These are phyloP conservation scores for Hypoxylon sp. DNA, from an alignment of 2,329 filamentous ascomycete genomes.

Conservation along the genomic window DNA sequence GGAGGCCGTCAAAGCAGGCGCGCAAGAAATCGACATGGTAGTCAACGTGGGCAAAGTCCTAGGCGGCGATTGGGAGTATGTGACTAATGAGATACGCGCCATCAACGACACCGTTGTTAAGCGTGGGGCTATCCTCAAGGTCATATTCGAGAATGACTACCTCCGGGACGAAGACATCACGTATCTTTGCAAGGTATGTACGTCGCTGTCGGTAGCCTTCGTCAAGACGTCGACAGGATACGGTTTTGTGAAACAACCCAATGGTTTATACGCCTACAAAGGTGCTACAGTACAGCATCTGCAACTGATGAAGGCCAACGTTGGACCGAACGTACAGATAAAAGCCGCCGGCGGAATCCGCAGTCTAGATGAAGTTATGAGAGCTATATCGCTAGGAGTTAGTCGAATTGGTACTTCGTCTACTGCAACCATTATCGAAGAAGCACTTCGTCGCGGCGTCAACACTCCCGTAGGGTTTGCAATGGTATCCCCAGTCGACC, in stretches of 20 bases:
- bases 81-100: conserved; percentile 64
- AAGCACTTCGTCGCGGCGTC: conserved; percentile 62
- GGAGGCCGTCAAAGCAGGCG: conserved; percentile 64
- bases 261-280: conserved; percentile 67
- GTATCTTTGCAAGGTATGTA: conserved; percentile 69
- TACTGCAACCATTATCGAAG: conserved; percentile 68
- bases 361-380: conserved; percentile 69
- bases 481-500: conserved; percentile 17
- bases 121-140: conserved; percentile 67
- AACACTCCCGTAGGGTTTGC: conserved; percentile 31
- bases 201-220: conserved; percentile 65
- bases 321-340: conserved; percentile 63
- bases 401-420: conserved; percentile 70
- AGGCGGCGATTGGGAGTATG: conserved; percentile 70
- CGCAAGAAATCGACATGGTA: conserved; percentile 72
- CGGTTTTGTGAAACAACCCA: conserved; percentile 69
- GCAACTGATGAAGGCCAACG: conserved; percentile 67
- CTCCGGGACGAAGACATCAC: conserved; percentile 65
- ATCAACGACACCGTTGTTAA: conserved; percentile 65
- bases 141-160: conserved; percentile 75
- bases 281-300: conserved; percentile 68
- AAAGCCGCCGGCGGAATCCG: conserved; percentile 72
- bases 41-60: conserved; percentile 73
- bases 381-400: conserved; percentile 68
- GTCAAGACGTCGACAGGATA: conserved; percentile 75